Conservation (phyloP, 192 early-diverging fungal species). For the Phlyctochytrium arcticum region DNA sequence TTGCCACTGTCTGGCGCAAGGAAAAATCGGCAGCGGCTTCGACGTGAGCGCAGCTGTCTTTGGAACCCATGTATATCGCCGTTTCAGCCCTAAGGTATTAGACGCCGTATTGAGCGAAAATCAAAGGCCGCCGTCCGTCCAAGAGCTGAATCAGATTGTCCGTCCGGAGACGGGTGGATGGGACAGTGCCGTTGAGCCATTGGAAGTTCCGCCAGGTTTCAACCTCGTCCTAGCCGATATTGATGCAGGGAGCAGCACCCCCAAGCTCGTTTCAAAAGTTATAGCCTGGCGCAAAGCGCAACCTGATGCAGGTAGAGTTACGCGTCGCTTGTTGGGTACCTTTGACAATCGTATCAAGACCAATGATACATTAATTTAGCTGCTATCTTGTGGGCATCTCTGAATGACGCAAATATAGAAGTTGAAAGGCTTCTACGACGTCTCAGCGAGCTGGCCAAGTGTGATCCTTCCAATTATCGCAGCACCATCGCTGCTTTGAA, state of each 20-base stretch:
- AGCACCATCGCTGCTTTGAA: too few relatives aligned
- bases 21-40: conserved; percentile 96
- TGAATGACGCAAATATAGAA: conserved; percentile 62
- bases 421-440: conserved; percentile 53
- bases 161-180: conserved; percentile 34
- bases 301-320: conserved; percentile 48
- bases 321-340: conserved; percentile 1
- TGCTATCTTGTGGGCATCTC: conserved; percentile 52
- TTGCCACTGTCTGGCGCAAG: conserved; percentile 95
- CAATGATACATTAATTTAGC: conserved; percentile 31
- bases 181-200: conserved; percentile 59
- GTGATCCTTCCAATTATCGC: conserved; percentile 40
- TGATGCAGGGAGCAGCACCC: conserved; percentile 89
- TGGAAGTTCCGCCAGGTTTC: conserved; percentile 70
- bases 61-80: conserved; percentile 81
- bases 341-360: neutral
- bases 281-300: conserved; percentile 75
- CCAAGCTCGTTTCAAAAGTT: conserved; percentile 83
- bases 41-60: conserved; percentile 91
- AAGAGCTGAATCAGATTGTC: neutral
- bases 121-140: neutral
- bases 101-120: conserved; percentile 4
- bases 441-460: conserved; percentile 24
- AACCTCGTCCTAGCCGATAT: conserved; percentile 86
- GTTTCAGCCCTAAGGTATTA: conserved; percentile 71